A percentile compares a stretch with the other conserved stretches of the same genome.
Conservation (phyloP, 2,329 filamentous ascomycete genomes). For the Diaporthe velutina region DNA sequence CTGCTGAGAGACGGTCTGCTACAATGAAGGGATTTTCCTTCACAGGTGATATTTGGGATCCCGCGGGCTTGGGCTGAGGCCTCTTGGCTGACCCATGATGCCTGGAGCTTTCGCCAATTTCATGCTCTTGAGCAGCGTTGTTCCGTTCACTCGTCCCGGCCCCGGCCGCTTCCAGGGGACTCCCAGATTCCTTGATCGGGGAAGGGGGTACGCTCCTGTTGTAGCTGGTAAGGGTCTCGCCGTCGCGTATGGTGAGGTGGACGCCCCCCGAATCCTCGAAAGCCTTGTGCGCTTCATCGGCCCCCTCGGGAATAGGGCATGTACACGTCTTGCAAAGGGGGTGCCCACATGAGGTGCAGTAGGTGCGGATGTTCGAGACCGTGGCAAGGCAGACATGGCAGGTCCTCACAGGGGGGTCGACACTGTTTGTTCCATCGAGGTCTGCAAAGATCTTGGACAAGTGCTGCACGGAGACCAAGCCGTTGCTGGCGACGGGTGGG, state of each 20-base stretch:
- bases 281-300: constrained; percentile 41
- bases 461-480: constrained; percentile 37
- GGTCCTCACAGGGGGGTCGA: constrained; percentile 45
- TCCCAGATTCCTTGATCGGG: constrained; percentile 3
- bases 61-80: constrained; percentile 1
- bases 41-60: constrained; percentile 29
- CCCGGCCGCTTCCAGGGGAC: constrained; percentile 1
- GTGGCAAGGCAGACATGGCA: constrained; percentile 65
- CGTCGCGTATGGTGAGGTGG: constrained; percentile 39
- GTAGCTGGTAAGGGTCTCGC: constrained; percentile 38
- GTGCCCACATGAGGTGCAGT: constrained; percentile 65
- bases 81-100: neutral
- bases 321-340: constrained; percentile 62
- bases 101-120: neutral
- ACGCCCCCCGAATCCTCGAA: constrained; percentile 40
- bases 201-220: constrained; percentile 35
- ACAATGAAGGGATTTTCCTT: constrained; percentile 44
- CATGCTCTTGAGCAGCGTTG: neutral
- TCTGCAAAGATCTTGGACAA: constrained; percentile 42
- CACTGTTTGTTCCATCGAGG: constrained; percentile 48
- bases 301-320: constrained; percentile 49
- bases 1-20: constrained; percentile 41
- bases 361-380: constrained; percentile 50
- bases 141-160: neutral
- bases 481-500: neutral